These are phyloP conservation scores for Paraphoma sp. DNA, from an alignment of 2,329 filamentous ascomycete species.

Conservation along the genomic window DNA sequence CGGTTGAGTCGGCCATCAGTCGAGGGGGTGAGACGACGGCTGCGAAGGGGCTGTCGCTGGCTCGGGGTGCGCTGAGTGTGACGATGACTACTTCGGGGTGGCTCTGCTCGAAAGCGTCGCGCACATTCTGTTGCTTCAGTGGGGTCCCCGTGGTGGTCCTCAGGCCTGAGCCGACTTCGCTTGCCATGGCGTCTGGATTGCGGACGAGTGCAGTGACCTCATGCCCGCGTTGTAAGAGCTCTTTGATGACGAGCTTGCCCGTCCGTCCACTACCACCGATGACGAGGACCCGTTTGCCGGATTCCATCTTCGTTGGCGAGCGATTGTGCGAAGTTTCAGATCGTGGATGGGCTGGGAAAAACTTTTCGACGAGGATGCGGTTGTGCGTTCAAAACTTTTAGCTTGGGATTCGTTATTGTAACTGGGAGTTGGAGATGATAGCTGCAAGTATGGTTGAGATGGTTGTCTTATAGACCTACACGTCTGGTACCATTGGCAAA, in stretches of 20 bases:
- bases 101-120: slow-evolving; percentile 38
- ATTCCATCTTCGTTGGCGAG: slow-evolving; percentile 1
- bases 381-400: no score
- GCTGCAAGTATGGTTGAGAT: no score
- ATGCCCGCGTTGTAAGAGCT: slow-evolving; percentile 50
- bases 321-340: no score
- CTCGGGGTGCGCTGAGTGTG: slow-evolving; percentile 57
- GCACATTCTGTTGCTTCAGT: slow-evolving; percentile 46
- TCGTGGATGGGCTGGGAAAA: neutral
- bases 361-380: neutral
- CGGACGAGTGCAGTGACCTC: slow-evolving; percentile 57
- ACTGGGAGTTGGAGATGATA: no score
- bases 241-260: slow-evolving; percentile 52
- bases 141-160: slow-evolving; percentile 50
- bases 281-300: slow-evolving; percentile 51
- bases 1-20: slow-evolving; percentile 56
- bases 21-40: slow-evolving; percentile 51
- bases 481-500: no score
- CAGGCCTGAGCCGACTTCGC: slow-evolving; percentile 35
- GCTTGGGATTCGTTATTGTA: no score
- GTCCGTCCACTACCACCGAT: slow-evolving; percentile 58
- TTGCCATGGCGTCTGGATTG: slow-evolving; percentile 41
- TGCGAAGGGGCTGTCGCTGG: slow-evolving; percentile 57
- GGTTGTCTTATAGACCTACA: no score
- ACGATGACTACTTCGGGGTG: slow-evolving; percentile 52